Evolutionary conservation across 495 filamentous ascomycete species (phyloP).

Genomic region (Pyrenula massariospora): DNA sequence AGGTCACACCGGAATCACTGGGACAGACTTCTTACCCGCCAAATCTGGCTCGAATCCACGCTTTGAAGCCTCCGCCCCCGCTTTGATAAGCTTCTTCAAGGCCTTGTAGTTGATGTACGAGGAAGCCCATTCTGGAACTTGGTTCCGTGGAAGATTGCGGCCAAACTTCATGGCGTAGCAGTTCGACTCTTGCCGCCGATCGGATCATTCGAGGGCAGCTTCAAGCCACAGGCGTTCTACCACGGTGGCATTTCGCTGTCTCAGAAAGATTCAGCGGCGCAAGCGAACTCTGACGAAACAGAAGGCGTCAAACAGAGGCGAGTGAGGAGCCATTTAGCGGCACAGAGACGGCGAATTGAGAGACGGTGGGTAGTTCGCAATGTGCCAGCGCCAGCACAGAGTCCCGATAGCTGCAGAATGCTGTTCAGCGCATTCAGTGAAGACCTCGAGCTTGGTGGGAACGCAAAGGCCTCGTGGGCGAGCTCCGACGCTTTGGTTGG

Average conservation of each 20-base stretch:
- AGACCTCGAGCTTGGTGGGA: background rate
- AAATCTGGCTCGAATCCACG: slow-evolving; percentile 66
- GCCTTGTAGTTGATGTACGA: slow-evolving; percentile 94
- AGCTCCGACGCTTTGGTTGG: background rate
- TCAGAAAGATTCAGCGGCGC: background rate
- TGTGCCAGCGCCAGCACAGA: too few species aligned
- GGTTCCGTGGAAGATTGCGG: slow-evolving; percentile 74
- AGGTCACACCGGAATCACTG: background rate
- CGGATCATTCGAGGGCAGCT: background rate
- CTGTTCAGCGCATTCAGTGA: background rate
- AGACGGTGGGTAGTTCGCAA: background rate
- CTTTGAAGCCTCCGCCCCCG: slow-evolving; percentile 48
- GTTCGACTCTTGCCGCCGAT: background rate
- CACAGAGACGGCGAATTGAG: background rate
- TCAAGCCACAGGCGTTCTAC: too few species aligned
- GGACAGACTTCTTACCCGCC: slow-evolving; percentile 41
- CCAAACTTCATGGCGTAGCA: slow-evolving; percentile 67
- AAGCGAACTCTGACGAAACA: background rate
- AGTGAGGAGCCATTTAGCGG: background rate
- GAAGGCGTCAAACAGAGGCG: background rate
- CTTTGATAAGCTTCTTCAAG: slow-evolving; percentile 88
- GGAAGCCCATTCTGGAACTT: slow-evolving; percentile 91
- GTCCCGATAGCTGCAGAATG: background rate
- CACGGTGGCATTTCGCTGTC: too few species aligned
- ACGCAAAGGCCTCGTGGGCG: background rate